A percentile compares a stretch with the other conserved stretches of the same genome.
These are phyloP conservation scores for Rhizomucor miehei DNA, from an alignment of 371 early-diverging fungal genomes.

Conservation along the genomic window DNA sequence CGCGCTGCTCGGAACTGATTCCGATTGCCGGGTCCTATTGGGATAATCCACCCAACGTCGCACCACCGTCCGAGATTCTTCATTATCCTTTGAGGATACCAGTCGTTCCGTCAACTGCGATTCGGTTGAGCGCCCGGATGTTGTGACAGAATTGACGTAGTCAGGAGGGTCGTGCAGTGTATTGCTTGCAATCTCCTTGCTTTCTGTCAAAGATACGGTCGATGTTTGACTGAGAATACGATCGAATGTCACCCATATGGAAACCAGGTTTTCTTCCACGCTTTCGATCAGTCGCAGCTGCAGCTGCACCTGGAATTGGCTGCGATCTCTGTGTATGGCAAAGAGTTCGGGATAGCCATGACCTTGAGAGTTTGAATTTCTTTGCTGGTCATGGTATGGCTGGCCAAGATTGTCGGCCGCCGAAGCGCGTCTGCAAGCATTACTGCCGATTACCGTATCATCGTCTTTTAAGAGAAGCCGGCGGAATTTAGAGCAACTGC, in stretches of 20 bases:
- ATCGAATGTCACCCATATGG: slow-evolving; percentile 74
- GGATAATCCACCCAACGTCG: neutral
- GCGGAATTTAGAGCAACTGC: no score
- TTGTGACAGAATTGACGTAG: neutral
- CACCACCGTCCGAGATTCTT: neutral
- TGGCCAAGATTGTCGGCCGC: neutral
- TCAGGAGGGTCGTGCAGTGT: neutral
- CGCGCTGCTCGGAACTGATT: neutral
- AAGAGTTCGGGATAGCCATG: slow-evolving; percentile 39
- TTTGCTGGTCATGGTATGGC: slow-evolving; percentile 9
- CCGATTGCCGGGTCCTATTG: no score
- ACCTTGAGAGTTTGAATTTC: neutral
- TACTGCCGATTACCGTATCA: slow-evolving; percentile 24
- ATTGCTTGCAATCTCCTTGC: neutral
- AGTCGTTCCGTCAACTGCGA: no score
- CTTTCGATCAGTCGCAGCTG: slow-evolving; percentile 60
- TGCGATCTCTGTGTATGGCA: slow-evolving; percentile 69
- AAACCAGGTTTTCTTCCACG: slow-evolving; percentile 49
- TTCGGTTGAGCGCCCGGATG: neutral
- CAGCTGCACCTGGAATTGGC: slow-evolving; percentile 56
- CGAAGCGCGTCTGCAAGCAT: slow-evolving; percentile 28
- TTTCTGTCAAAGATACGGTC: slow-evolving; percentile 5
- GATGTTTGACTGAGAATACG: slow-evolving; percentile 32
- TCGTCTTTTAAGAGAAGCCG: slow-evolving; percentile 13
- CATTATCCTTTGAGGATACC: neutral